phyloP scores from a whole-genome alignment of 176 grass and related monocot genomes.

The Phoenix roebelenii region DNA sequence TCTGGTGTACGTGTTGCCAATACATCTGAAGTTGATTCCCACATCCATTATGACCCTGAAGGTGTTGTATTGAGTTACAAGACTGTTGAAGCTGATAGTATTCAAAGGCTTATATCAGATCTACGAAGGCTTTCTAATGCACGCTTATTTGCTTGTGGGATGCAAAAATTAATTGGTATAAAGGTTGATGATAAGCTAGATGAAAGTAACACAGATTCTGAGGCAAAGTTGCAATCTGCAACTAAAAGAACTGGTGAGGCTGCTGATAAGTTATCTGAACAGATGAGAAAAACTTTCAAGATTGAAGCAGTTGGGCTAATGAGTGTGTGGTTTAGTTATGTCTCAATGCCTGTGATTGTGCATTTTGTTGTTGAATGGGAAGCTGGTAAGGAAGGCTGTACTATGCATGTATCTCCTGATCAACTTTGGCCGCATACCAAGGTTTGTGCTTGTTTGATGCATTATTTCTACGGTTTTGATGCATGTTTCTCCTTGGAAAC shows the following conservation, averaged over 20 bases:
- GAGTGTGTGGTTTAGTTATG: constrained; percentile 98
- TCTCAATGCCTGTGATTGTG: constrained; percentile 71
- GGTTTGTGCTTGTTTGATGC: constrained; percentile 28
- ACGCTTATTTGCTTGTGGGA: constrained; percentile 67
- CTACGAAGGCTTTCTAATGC: constrained; percentile 69
- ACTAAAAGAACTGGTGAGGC: constrained; percentile 42
- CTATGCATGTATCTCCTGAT: constrained; percentile 97
- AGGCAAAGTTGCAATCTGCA: constrained; percentile 28
- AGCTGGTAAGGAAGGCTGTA: constrained; percentile 69
- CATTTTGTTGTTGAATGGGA: constrained; percentile 99
- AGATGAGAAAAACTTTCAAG: constrained; percentile 91
- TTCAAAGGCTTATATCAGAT: constrained; percentile 78
- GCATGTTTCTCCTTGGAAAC: not conserved
- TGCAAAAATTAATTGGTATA: constrained; percentile 77
- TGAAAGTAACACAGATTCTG: constrained; percentile 27
- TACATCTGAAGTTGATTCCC: constrained; percentile 91
- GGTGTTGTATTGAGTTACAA: constrained; percentile 73
- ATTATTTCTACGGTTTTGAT: constrained; percentile 9
- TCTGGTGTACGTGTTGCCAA: constrained; percentile 71
- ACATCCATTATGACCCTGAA: constrained; percentile 79
- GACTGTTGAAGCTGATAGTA: constrained; percentile 73
- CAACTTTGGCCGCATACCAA: constrained; percentile 99
- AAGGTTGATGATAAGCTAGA: constrained; percentile 56
- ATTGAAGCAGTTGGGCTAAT: constrained; percentile 94
- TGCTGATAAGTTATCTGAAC: constrained; percentile 65